Conservation (phyloP, 306 rosid species). For the peach (Prunus persica) region Prunus_persica_NCBIv2 NC_034009.1:1382001-1382500, state of each 20-base stretch:
- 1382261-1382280: background rate
- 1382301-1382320: background rate
- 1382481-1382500: slow-evolving; percentile 28
- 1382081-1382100: too few species aligned
- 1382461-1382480: slow-evolving; percentile 36
- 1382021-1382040: too few species aligned
- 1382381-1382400: background rate
- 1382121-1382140: too few species aligned
- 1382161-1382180: background rate
- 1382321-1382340: background rate
- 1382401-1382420: slow-evolving; percentile 17
- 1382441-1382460: slow-evolving; percentile 54
- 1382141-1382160: too few species aligned
- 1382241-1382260: background rate
- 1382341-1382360: background rate
- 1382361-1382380: background rate
- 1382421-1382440: slow-evolving; percentile 1
- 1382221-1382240: background rate
- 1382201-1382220: background rate
- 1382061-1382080: too few species aligned
- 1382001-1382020: too few species aligned
- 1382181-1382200: background rate
- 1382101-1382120: too few species aligned
- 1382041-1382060: too few species aligned
- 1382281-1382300: background rate